Conservation (phyloP, 495 filamentous ascomycete species). For the Cetradonia linearis region DNA sequence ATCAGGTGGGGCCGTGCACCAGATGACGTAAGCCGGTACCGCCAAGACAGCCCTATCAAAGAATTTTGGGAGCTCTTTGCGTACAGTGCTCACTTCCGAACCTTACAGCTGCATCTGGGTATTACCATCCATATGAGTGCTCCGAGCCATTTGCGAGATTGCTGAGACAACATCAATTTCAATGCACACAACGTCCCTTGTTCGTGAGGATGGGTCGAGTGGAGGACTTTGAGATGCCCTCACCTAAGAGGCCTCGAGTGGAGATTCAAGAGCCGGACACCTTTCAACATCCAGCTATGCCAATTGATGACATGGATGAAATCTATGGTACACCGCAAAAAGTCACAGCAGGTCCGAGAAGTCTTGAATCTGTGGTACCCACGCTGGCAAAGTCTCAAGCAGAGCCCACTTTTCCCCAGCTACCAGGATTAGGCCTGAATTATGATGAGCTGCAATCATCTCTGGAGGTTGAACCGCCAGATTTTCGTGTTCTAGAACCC, state of each 20-base stretch:
- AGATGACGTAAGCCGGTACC: no score
- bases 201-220: slow-evolving; percentile 5
- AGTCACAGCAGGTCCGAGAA: background rate
- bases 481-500: background rate
- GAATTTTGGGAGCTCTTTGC: background rate
- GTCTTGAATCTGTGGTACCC: background rate
- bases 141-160: background rate
- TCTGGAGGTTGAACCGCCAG: background rate
- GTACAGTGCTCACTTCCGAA: background rate
- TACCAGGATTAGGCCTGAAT: slow-evolving; percentile 13
- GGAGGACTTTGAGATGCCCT: slow-evolving; percentile 16
- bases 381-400: background rate
- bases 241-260: slow-evolving; percentile 18
- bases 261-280: slow-evolving; percentile 11
- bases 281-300: slow-evolving; percentile 1
- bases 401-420: background rate
- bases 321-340: slow-evolving; percentile 12
- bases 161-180: background rate
- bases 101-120: background rate
- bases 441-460: background rate
- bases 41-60: no score
- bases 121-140: background rate
- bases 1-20: no score
- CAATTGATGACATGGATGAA: slow-evolving; percentile 20
- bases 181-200: background rate